Percentiles rank a stretch among this genome's conserved stretches.
These are phyloP conservation scores for Clonostachys chloroleuca DNA, from an alignment of 2,329 filamentous ascomycete species.

Conservation along the genomic window DNA sequence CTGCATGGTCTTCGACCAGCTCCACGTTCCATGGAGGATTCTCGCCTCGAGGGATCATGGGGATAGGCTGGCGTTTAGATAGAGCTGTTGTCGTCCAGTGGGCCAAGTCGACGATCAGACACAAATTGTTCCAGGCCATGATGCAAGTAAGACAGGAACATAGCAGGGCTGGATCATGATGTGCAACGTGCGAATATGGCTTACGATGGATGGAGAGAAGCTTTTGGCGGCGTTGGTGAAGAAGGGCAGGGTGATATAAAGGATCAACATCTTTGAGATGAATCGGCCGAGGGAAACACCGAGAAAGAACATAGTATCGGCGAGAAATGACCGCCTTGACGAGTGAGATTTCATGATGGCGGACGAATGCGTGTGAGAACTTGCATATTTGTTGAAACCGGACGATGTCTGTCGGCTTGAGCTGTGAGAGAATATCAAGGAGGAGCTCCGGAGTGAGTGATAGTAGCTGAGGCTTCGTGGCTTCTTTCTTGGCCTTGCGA, in stretches of 20 bases:
- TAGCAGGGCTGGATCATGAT: constrained; percentile 1
- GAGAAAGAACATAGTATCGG: not conserved
- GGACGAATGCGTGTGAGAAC: not conserved
- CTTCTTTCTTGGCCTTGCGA: not conserved
- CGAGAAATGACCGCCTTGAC: not conserved
- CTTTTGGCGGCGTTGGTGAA: not conserved
- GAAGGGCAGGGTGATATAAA: not conserved
- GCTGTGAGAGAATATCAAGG: not conserved
- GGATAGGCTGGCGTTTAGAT: not conserved
- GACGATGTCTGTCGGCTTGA: not conserved
- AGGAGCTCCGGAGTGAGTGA: not conserved
- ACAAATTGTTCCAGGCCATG: not conserved
- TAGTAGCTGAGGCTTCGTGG: not conserved
- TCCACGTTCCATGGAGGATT: not conserved
- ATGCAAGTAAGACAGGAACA: not conserved
- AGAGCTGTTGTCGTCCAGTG: not conserved
- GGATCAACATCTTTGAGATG: not conserved
- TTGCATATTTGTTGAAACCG: not conserved
- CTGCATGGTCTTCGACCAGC: not conserved
- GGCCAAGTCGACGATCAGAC: not conserved
- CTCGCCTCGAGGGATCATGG: not conserved
- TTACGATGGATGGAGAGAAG: not conserved
- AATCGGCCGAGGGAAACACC: not conserved
- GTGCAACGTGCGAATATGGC: not conserved
- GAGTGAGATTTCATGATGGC: not conserved